Conservation (phyloP, 768 basidiomycete species). For the Lentinula raphanica region DNA sequence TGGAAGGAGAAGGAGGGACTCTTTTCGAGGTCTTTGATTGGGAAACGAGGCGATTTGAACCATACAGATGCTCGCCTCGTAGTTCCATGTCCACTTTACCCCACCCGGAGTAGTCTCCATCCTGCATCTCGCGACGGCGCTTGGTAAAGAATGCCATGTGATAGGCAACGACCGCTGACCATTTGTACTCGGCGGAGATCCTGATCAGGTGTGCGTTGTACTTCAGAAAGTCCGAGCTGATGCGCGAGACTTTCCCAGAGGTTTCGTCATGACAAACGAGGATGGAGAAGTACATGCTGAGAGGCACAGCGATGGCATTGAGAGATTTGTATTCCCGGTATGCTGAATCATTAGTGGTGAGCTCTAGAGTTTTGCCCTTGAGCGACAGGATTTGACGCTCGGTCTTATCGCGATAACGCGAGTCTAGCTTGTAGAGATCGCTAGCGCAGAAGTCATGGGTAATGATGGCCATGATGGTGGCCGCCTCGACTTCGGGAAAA, state of each 20-base stretch:
- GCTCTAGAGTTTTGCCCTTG: conserved; percentile 6
- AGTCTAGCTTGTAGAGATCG: conserved; percentile 13
- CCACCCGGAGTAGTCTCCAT: background rate
- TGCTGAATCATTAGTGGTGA: conserved; percentile 8
- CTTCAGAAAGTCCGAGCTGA: background rate
- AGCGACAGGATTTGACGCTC: conserved; percentile 7
- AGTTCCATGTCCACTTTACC: background rate
- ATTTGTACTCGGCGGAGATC: background rate
- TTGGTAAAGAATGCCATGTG: conserved; percentile 1
- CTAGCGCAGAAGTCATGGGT: conserved; percentile 7
- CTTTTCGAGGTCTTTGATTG: no score
- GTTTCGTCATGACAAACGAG: background rate
- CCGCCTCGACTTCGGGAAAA: conserved; percentile 11
- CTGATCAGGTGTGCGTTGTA: conserved; percentile 2
- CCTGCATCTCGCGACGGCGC: background rate
- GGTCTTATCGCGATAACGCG: conserved; percentile 11
- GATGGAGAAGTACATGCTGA: conserved; percentile 4
- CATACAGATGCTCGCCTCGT: background rate
- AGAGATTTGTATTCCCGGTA: conserved; percentile 11
- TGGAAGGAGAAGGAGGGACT: no score
- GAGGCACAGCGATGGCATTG: conserved; percentile 10
- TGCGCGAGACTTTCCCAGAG: background rate
- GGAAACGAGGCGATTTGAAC: no score
- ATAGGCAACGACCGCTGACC: background rate
- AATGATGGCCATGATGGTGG: conserved; percentile 1